Conservation (phyloP, 768 basidiomycete genomes). For the Tricholoma matsutake region DNA sequence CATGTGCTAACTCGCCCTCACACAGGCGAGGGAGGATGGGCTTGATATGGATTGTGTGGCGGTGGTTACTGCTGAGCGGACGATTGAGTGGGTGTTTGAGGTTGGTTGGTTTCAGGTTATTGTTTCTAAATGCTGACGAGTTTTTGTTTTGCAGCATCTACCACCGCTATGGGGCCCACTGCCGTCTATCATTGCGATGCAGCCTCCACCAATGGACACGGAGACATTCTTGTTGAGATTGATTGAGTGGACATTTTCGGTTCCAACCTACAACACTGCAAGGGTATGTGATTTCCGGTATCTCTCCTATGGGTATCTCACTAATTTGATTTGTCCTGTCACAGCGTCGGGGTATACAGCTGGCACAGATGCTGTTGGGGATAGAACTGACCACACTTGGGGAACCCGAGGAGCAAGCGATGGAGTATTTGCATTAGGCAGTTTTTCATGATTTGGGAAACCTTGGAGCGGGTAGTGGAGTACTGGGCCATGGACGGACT, state of each 20-base stretch:
- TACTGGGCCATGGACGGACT: constrained; percentile 55
- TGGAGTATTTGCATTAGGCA: constrained; percentile 77
- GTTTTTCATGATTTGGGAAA: constrained; percentile 76
- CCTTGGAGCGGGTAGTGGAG: constrained; percentile 58
- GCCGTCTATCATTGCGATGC: constrained; percentile 57
- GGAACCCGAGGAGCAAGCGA: constrained; percentile 69
- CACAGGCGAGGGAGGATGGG: constrained; percentile 78
- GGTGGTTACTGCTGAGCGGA: constrained; percentile 71
- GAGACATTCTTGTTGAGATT: constrained; percentile 75
- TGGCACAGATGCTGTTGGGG: constrained; percentile 58
- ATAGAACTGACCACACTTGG: constrained; percentile 56
- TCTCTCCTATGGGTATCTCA: background rate
- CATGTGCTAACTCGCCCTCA: too few species aligned
- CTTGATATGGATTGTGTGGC: constrained; percentile 83
- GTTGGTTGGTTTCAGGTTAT: constrained; percentile 27
- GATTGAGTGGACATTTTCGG: constrained; percentile 83
- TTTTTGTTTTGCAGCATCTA: constrained; percentile 38
- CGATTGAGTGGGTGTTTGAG: constrained; percentile 67
- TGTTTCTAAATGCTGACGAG: background rate
- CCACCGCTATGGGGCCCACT: constrained; percentile 53
- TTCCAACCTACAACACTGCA: constrained; percentile 72
- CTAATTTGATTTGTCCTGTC: background rate
- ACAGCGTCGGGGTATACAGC: constrained; percentile 70
- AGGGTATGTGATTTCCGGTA: constrained; percentile 42
- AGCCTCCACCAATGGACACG: constrained; percentile 50